phyloP scores from a whole-genome alignment of 1,139 yeast genomes.

The Nakaseomyces sp. region DNA sequence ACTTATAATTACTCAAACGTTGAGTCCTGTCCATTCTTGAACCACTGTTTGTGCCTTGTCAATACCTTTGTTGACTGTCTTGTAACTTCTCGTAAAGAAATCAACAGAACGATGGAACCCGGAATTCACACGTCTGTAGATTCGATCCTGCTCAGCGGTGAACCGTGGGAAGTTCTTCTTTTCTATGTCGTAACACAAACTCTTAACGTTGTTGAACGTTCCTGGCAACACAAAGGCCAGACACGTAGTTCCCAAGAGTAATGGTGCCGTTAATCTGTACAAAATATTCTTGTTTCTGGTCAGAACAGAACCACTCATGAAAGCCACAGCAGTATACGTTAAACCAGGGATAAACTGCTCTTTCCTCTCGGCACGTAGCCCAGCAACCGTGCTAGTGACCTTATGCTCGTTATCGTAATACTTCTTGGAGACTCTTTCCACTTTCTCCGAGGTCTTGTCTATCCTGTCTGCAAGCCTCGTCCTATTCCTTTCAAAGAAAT shows the following conservation, averaged over 20 bases:
- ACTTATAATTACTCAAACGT: conserved; percentile 6
- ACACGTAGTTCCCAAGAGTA: conserved; percentile 57
- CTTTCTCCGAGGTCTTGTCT: conserved; percentile 31
- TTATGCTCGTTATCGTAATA: conserved; percentile 56
- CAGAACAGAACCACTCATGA: conserved; percentile 69
- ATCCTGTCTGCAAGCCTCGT: conserved; percentile 33
- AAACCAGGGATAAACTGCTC: conserved; percentile 76
- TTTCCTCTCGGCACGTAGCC: conserved; percentile 51
- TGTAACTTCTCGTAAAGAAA: neutral
- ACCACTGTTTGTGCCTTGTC: conserved; percentile 13
- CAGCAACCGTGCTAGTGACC: conserved; percentile 58
- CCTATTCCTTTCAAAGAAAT: conserved; percentile 20
- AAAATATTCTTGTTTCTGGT: conserved; percentile 61
- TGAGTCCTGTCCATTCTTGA: conserved; percentile 18
- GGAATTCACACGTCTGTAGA: conserved; percentile 30
- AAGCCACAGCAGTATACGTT: conserved; percentile 63
- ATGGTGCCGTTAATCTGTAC: conserved; percentile 53
- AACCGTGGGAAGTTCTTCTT: conserved; percentile 53
- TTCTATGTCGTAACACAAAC: conserved; percentile 60
- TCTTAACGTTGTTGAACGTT: conserved; percentile 59
- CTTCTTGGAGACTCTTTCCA: conserved; percentile 39
- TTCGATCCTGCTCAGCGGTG: conserved; percentile 55
- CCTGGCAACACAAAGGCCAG: conserved; percentile 70
- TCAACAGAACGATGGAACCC: neutral
- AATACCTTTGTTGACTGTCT: conserved; percentile 31